Evolutionary conservation across 2,329 filamentous ascomycete species (phyloP).

Genomic region (Microdochium nivale): DNA sequence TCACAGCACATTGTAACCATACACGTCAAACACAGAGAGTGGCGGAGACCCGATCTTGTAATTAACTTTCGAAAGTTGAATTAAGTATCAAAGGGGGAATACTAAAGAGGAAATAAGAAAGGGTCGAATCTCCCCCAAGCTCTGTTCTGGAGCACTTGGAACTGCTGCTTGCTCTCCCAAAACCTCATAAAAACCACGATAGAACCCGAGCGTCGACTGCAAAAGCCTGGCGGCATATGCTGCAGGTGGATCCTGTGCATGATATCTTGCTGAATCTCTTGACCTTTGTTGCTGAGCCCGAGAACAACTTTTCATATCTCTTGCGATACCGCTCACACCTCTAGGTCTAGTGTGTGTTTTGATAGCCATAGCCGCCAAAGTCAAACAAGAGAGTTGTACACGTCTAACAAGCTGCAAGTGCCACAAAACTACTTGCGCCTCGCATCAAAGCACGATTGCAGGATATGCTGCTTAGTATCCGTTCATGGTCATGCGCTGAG

Average conservation of each 20-base stretch:
- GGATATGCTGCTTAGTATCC: conserved; percentile 62
- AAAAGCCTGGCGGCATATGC: neutral
- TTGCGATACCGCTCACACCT: neutral
- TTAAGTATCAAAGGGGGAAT: conserved; percentile 23
- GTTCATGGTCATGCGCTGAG: conserved; percentile 97
- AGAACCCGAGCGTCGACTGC: neutral
- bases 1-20: conserved; percentile 19
- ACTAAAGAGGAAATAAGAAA: conserved; percentile 37
- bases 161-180: conserved; percentile 28
- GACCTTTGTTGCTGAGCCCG: neutral
- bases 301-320: neutral
- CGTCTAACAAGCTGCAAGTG: neutral
- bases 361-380: neutral
- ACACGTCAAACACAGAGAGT: conserved; percentile 27
- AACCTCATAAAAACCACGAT: conserved; percentile 26
- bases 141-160: conserved; percentile 11
- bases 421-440: neutral
- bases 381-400: neutral
- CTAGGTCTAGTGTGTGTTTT: neutral
- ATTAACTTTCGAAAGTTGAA: conserved; percentile 29
- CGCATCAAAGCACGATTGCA: neutral
- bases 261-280: neutral
- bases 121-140: conserved; percentile 25
- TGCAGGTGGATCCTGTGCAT: neutral
- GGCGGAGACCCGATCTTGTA: conserved; percentile 24